phyloP scores from a whole-genome alignment of 345 rosid species.

The Brassica incana region DNA sequence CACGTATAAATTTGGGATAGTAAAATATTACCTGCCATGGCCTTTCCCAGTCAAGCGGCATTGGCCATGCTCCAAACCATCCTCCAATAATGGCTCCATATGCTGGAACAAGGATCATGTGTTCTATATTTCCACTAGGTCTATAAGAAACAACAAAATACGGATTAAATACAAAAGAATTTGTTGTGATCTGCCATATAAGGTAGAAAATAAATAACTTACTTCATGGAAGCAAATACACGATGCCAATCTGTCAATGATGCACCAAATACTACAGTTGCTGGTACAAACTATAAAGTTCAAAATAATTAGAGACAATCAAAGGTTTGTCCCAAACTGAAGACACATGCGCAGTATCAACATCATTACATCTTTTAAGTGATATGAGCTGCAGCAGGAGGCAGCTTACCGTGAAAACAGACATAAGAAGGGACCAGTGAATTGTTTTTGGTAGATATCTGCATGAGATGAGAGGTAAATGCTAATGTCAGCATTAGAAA shows the following conservation, averaged over 20 bases:
- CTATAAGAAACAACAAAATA: constrained; percentile 37
- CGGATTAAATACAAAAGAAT: constrained; percentile 24
- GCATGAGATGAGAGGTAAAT: constrained; percentile 28
- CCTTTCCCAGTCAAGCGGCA: constrained; percentile 99
- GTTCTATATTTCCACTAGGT: constrained; percentile 57
- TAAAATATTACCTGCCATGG: constrained; percentile 83
- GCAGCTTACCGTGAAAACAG: constrained; percentile 66
- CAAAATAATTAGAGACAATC: constrained; percentile 15
- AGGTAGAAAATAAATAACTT: constrained; percentile 21
- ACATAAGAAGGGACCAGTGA: constrained; percentile 82
- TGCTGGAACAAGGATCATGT: constrained; percentile 73
- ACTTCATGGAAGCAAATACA: constrained; percentile 68
- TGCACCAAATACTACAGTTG: constrained; percentile 70
- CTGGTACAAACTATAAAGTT: constrained; percentile 66
- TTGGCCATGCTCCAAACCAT: constrained; percentile 99
- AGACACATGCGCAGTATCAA: neutral
- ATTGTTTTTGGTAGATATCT: constrained; percentile 70
- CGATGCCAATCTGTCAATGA: constrained; percentile 77
- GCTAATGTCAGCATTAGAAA: neutral
- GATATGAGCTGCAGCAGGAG: neutral
- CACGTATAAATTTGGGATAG: constrained; percentile 32
- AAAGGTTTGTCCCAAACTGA: constrained; percentile 15
- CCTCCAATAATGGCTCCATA: constrained; percentile 89
- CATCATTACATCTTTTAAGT: neutral
- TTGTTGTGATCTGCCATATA: neutral